Evolutionary conservation across 306 rosid species (phyloP), one percentile per base, ranked within the genome.

Genomic region (Oemleria cerasiformis): DNA sequence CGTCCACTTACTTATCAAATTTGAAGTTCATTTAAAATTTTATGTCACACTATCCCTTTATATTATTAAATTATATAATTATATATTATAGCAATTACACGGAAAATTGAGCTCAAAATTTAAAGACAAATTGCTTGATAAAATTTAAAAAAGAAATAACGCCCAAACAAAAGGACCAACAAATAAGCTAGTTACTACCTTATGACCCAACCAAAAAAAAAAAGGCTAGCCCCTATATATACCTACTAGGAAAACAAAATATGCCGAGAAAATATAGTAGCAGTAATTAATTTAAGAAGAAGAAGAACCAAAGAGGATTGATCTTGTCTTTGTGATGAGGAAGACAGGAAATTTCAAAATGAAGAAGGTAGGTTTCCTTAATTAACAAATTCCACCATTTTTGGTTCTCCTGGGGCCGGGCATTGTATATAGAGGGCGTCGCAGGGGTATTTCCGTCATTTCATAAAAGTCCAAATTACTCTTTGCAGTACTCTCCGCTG

Each of bases 401-500:
- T 20, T 25, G 5, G 57, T 9, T 8, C 15, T 47, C 17, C 57
- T 1, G 2, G 62, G 62, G n/a, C n/a, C n/a, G n/a, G 62, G 8
- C 40, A 57, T 13, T 0, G 17, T 7, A 23, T 3, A 30, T 30
- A 30, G 0, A 30, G 36, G 36, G 3, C 36, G 36, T 1, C 2
- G 62, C 5, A 25, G 4, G 39, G 39, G n/a, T 23, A 13, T 36
- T 47, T 63, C 17, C 30, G 56, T 43, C 65, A 50, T 61, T 48
- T 19, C 36, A 8, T 10, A 2, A 30, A 48, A 9, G 0, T 1
- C 7, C 19, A 68, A 25, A 30, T 68, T 61, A 50, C 70, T 21
- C 45, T 77, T 55, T 55, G 36, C 36, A 30, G n/a, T n/a, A n/a
- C 3, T 30, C 36, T 45, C 55, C 74, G 65, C 74, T 65, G 3